Evolutionary conservation across 75 land plant genomes (phyloP), one percentile per base, ranked within the genome.

Genomic region (Gnetum montanum): DNA sequence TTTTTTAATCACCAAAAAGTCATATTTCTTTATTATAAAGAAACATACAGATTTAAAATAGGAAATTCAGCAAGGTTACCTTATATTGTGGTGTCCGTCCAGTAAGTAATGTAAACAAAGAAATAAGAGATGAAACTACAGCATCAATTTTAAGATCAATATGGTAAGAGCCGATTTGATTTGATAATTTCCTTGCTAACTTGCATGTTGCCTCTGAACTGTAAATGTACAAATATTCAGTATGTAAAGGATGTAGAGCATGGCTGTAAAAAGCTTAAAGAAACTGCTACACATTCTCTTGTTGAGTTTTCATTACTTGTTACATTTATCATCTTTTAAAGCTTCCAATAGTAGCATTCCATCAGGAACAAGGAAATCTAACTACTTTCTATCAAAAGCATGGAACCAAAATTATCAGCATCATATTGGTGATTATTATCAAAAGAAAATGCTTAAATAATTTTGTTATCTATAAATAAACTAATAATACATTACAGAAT

Each of bases 101-200:
- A 15, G 99, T 86, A 22, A 95, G 59, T 41, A 72, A 71, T n/a
- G 73, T 62, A 58, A 95, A 90, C 37, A 95, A 62, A 20, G 81
- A 77, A 24, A 95, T 65, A 8, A 95, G 60, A 2, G 97, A 63
- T 36, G 85, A 83, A 49, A 95, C 70, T 31, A 95, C 86, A 36
- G 60, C 49, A 64, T 95, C 99, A 46, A 95, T 86, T 46, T 58
- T 68, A 40, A 95, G 70, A 79, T 95, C 70, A 40, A 86, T 62
- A 67, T 95, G 97, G 64, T 81, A 84, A 48, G 99, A 85, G 37
- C 99, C 99, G 74, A 90, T 81, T 57, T 95, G 86, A 49, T 81
- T 74, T 25, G 99, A 76, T 34, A 95, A 58, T 27, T 54, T 49
- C 60, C 79, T 81, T 52, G 99, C 97, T 16, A 86, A 67, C 1